Evolutionary conservation across 2,329 filamentous ascomycete genomes (phyloP).

Genomic region (Blastomyces silverae): DNA sequence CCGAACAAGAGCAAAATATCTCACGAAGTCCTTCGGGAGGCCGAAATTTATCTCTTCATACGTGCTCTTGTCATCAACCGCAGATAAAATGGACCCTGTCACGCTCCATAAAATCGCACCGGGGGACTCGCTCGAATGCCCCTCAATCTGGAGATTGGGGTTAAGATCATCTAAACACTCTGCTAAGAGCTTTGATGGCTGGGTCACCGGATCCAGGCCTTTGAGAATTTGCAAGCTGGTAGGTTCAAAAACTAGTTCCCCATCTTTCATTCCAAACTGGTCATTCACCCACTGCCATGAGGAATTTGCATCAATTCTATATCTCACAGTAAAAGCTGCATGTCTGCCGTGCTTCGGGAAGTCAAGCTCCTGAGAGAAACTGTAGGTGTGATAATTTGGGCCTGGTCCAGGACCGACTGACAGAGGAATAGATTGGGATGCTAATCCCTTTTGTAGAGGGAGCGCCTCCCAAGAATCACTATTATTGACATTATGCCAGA

Average conservation of each 20-base stretch:
- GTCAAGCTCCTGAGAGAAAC: constrained; percentile 29
- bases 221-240: constrained; percentile 19
- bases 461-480: constrained; percentile 55
- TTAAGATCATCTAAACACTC: constrained; percentile 35
- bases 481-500: constrained; percentile 63
- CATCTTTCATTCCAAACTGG: constrained; percentile 35
- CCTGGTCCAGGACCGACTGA: constrained; percentile 23
- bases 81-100: constrained; percentile 55
- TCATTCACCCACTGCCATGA: constrained; percentile 44
- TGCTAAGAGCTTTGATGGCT: constrained; percentile 22
- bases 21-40: constrained; percentile 55
- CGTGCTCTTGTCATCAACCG: constrained; percentile 43
- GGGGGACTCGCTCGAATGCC: constrained; percentile 37
- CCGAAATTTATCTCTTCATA: constrained; percentile 55
- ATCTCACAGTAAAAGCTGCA: constrained; percentile 41
- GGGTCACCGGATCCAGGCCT: neutral
- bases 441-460: constrained; percentile 43
- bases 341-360: constrained; percentile 28
- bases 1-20: constrained; percentile 77
- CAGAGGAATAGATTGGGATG: constrained; percentile 27
- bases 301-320: constrained; percentile 32
- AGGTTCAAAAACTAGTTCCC: constrained; percentile 38
- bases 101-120: constrained; percentile 38
- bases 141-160: constrained; percentile 30
- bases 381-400: constrained; percentile 31